Conservation (phyloP, 2,329 filamentous ascomycete genomes). For the Fusarium sp. region DNA sequence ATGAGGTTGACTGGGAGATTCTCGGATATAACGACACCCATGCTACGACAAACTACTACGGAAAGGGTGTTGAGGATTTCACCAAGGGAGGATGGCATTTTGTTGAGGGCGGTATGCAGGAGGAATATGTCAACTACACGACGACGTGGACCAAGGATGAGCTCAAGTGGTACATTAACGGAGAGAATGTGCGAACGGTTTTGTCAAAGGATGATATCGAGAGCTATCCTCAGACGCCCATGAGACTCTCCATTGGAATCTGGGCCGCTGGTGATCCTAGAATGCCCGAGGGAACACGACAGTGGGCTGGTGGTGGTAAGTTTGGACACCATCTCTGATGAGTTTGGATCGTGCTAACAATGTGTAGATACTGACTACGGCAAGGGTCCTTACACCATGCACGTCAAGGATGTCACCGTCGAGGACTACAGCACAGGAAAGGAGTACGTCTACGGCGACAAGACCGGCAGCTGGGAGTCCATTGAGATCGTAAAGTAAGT, state of each 20-base stretch:
- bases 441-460: slow-evolving; percentile 74
- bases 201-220: slow-evolving; percentile 68
- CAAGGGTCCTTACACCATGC: slow-evolving; percentile 78
- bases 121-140: slow-evolving; percentile 81
- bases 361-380: slow-evolving; percentile 68
- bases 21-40: slow-evolving; percentile 73
- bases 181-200: slow-evolving; percentile 72
- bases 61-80: slow-evolving; percentile 75
- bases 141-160: slow-evolving; percentile 75
- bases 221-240: slow-evolving; percentile 81
- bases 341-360: neutral
- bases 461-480: slow-evolving; percentile 70
- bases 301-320: slow-evolving; percentile 73
- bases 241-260: slow-evolving; percentile 75
- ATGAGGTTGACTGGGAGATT: slow-evolving; percentile 91
- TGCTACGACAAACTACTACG: slow-evolving; percentile 81
- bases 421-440: slow-evolving; percentile 71
- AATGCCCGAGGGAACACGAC: slow-evolving; percentile 67
- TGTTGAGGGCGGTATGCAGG: slow-evolving; percentile 64
- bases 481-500: slow-evolving; percentile 68
- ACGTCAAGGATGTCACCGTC: slow-evolving; percentile 69
- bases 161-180: slow-evolving; percentile 78
- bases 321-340: neutral
- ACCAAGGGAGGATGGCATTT: slow-evolving; percentile 71
- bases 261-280: slow-evolving; percentile 71